These are phyloP conservation scores for Ogataea hybrid DNA, from an alignment of 1,139 yeast genomes.

Conservation along the genomic window DNA sequence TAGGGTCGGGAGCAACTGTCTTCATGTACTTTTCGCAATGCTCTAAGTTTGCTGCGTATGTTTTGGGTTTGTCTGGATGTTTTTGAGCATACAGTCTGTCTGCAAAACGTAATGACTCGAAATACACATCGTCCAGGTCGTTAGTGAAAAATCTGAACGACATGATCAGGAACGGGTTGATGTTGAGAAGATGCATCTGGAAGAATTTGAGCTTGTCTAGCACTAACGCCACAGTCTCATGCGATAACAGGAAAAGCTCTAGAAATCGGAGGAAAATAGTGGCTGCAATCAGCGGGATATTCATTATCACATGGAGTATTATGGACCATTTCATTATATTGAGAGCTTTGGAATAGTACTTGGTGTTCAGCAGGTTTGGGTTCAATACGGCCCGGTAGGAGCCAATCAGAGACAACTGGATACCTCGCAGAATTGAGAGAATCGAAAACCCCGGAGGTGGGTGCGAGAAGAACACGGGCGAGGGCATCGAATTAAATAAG, in stretches of 20 bases:
- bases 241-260: slow-evolving; percentile 14
- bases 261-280: slow-evolving; percentile 20
- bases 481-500: slow-evolving; percentile 37
- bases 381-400: slow-evolving; percentile 48
- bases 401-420: slow-evolving; percentile 51
- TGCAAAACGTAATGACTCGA: slow-evolving; percentile 40
- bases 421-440: slow-evolving; percentile 49
- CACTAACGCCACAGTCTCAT: slow-evolving; percentile 17
- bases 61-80: slow-evolving; percentile 35
- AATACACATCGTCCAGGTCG: slow-evolving; percentile 41
- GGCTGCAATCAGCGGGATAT: slow-evolving; percentile 34
- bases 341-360: slow-evolving; percentile 37
- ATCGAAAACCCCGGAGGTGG: slow-evolving; percentile 51
- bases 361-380: slow-evolving; percentile 37
- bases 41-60: slow-evolving; percentile 8
- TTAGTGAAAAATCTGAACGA: slow-evolving; percentile 39
- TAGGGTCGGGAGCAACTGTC: background rate
- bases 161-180: slow-evolving; percentile 42
- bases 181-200: slow-evolving; percentile 40
- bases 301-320: slow-evolving; percentile 37
- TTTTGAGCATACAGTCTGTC: slow-evolving; percentile 38
- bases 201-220: slow-evolving; percentile 33
- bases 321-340: slow-evolving; percentile 38
- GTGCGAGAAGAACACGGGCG: slow-evolving; percentile 47
- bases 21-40: slow-evolving; percentile 1